phyloP scores from a whole-genome alignment of 164 flowering plant species.

The Liquidambar formosana region DNA sequence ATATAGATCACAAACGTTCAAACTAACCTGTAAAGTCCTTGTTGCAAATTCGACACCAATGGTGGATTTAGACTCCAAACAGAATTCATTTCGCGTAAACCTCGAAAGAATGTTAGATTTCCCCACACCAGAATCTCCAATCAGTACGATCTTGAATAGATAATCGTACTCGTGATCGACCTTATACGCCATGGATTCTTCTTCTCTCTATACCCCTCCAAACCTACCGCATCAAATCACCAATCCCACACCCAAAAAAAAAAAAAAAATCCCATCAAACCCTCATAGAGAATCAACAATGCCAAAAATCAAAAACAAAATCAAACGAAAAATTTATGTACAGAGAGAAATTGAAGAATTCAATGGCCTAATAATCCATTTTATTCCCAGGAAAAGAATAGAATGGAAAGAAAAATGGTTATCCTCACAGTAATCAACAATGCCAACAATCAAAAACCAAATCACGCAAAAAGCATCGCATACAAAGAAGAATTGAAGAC shows the following conservation, averaged over 20 bases:
- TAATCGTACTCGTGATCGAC: slow-evolving; percentile 81
- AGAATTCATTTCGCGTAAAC: slow-evolving; percentile 77
- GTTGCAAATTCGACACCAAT: slow-evolving; percentile 87
- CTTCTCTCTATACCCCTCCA: slow-evolving; percentile 1
- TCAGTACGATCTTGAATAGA: slow-evolving; percentile 78
- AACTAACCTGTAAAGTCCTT: slow-evolving; percentile 66
- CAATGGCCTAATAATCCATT: too few relatives aligned
- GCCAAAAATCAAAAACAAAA: not conserved
- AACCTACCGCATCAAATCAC: slow-evolving; percentile 10
- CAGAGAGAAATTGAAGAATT: too few relatives aligned
- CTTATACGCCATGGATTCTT: slow-evolving; percentile 44
- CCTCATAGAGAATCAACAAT: not conserved
- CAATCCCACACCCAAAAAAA: not conserved
- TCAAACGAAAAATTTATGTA: too few relatives aligned
- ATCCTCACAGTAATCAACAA: too few relatives aligned
- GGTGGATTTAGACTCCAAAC: slow-evolving; percentile 79
- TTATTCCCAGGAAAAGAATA: too few relatives aligned
- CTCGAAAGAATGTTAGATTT: slow-evolving; percentile 82
- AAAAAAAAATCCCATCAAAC: not conserved
- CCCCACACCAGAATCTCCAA: slow-evolving; percentile 85
- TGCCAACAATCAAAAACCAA: not conserved
- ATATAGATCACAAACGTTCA: not conserved
- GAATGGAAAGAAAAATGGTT: too few relatives aligned
- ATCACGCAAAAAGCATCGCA: too few relatives aligned
- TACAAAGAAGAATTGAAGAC: too few relatives aligned